Evolutionary conservation across 352 stramenopile genomes (phyloP).

Genomic region (Phytophthora foliorum): DNA sequence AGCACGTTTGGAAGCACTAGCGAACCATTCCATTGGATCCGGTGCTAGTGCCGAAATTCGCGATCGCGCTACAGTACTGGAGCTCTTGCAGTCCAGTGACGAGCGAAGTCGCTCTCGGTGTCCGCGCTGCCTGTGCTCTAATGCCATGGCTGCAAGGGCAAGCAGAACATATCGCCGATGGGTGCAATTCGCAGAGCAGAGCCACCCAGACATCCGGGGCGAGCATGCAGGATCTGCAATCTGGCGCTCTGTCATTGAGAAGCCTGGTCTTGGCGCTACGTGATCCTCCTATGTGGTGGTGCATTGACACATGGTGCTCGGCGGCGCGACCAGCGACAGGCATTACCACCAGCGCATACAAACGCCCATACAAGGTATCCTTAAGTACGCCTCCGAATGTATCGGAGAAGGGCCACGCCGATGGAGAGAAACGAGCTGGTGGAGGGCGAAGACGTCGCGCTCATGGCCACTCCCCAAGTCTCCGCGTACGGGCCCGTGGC

Average conservation of each 20-base stretch:
- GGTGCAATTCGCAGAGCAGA: constrained; percentile 18
- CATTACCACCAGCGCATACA: constrained; percentile 21
- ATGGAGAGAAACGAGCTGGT: constrained; percentile 33
- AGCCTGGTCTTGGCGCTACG: constrained; percentile 22
- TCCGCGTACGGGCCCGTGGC: constrained; percentile 16
- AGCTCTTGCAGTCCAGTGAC: too few species aligned
- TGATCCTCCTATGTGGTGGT: constrained; percentile 22
- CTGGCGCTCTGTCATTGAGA: constrained; percentile 6
- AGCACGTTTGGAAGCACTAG: not conserved
- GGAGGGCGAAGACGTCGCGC: constrained; percentile 14
- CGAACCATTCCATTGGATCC: too few species aligned
- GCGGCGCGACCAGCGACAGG: constrained; percentile 23
- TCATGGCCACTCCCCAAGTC: constrained; percentile 40
- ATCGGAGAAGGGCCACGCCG: constrained; percentile 9
- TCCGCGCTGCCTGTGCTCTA: not conserved
- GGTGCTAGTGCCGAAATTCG: too few species aligned
- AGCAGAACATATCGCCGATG: too few species aligned
- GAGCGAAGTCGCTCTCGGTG: too few species aligned
- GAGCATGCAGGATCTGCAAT: constrained; percentile 22
- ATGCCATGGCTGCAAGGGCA: not conserved
- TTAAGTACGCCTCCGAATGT: constrained; percentile 36
- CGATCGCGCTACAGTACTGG: not conserved
- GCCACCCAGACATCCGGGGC: constrained; percentile 18
- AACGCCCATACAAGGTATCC: constrained; percentile 1
- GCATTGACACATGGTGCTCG: constrained; percentile 26